Evolutionary conservation across 331 rosid genomes (phyloP).

Genomic region (Quercus tomentella): DNA sequence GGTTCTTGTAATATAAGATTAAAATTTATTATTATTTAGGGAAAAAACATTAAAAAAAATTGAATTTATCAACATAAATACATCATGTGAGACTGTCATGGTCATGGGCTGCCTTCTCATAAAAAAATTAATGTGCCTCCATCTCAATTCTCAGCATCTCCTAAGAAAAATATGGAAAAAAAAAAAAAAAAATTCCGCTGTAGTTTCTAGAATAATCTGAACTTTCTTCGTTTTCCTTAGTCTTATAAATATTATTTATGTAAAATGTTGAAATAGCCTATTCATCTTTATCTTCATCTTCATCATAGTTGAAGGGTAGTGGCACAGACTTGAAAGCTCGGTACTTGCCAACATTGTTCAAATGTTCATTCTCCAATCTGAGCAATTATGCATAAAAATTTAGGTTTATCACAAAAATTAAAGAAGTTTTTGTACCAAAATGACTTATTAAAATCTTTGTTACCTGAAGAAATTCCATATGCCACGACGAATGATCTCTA

Average conservation of each 20-base stretch:
- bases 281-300: conserved; percentile 46
- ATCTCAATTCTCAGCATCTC: too few relatives aligned
- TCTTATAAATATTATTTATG: too few relatives aligned
- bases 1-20: too few relatives aligned
- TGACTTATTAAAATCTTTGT: background rate
- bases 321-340: conserved; percentile 69
- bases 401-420: background rate
- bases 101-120: background rate
- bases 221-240: too few relatives aligned
- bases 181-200: background rate
- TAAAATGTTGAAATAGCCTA: background rate
- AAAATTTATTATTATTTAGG: too few relatives aligned
- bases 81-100: background rate
- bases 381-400: background rate
- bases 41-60: background rate
- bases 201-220: too few relatives aligned
- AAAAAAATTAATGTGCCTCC: too few relatives aligned
- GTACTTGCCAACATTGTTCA: conserved; percentile 70
- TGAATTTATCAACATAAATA: background rate
- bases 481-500: conserved; percentile 74
- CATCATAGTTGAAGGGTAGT: conserved; percentile 59
- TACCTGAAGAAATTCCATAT: conserved; percentile 76
- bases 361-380: conserved; percentile 75
- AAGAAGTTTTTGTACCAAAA: background rate
- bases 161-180: background rate